Base-by-base conservation (phyloP, 2,329 filamentous ascomycete genomes). In the Colletotrichum falcatum region DNA sequence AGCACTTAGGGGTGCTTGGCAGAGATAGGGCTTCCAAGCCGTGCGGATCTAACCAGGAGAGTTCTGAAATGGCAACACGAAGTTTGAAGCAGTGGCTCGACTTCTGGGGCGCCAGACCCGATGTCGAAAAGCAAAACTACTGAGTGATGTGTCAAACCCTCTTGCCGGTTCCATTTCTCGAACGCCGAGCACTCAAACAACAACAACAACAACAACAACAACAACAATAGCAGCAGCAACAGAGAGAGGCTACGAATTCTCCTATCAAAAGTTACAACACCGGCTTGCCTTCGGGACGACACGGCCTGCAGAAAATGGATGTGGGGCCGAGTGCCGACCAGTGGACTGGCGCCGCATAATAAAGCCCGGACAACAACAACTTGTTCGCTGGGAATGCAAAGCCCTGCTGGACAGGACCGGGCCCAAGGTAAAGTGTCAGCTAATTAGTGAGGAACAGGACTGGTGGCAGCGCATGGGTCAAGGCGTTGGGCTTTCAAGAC, bases 401-500 rank as follows among this genome's bases (percentile, higher is more conserved):
- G 7, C 18, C 26, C n/a, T 18, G 20, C 39, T 30, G 14, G 42
- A 26, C 2, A 26, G 9, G 61, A 33, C 33, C 35, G 35, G 11
- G 2, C 9, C n/a, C 33, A 28, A 37, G 7, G 4, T 7, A 33
- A 33, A 33, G n/a, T n/a, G n/a, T n/a, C n/a, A 26, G 44, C 42
- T 14, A 42, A 23, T 33, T 33, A 54, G 20, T n/a, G 20, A 49
- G 20, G 39, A 33, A 48, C 48, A 37, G n/a, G 14, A 60, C 35
- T 26, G 42, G n/a, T 56, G 18, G 23, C 51, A 30, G 28, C 26
- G 62, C 63, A 44, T 66, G 42, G 51, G 67, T 70, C 67, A 66
- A 46, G 67, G 63, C 63, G 63, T 39, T 33, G 53, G 18, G 35
- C 20, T 28, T 37, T 16, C 56, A 56, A 61, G 33, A 35, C 63